A percentile compares a stretch with the other conserved stretches of the same genome.
These are phyloP conservation scores for Ascochyta rabiei DNA, from an alignment of 2,329 filamentous ascomycete genomes.

Conservation along the genomic window DNA sequence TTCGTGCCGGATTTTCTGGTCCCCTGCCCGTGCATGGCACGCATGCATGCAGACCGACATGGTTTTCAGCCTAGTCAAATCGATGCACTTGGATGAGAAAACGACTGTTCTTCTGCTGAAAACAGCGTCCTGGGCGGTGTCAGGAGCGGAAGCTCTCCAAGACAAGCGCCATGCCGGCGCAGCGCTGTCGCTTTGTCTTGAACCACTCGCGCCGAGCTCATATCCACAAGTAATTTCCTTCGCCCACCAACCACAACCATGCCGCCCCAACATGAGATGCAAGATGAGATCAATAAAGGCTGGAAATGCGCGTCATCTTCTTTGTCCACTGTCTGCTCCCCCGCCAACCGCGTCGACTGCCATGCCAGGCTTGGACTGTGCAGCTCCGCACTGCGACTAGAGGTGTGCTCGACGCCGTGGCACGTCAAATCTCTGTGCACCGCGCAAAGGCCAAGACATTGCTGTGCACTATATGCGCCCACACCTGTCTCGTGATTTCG, in stretches of 20 bases:
- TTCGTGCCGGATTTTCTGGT: slow-evolving; percentile 12
- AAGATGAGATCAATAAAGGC: slow-evolving; percentile 33
- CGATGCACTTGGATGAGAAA: slow-evolving; percentile 8
- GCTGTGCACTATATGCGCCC: background rate
- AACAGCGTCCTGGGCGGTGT: slow-evolving; percentile 15
- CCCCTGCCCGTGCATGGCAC: background rate
- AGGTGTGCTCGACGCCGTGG: slow-evolving; percentile 17
- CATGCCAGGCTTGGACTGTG: slow-evolving; percentile 19
- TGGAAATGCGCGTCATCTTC: slow-evolving; percentile 29
- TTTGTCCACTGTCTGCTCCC: slow-evolving; percentile 13
- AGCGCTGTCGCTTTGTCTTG: slow-evolving; percentile 22
- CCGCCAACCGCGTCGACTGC: slow-evolving; percentile 18
- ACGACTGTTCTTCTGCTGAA: background rate
- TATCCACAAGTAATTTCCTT: slow-evolving; percentile 41
- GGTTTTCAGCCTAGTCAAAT: background rate
- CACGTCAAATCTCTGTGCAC: slow-evolving; percentile 8
- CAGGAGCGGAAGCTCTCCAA: slow-evolving; percentile 23
- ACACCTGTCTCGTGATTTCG: background rate
- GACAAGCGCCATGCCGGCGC: slow-evolving; percentile 23
- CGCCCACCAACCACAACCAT: slow-evolving; percentile 28
- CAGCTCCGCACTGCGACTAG: slow-evolving; percentile 15
- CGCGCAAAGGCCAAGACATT: slow-evolving; percentile 4
- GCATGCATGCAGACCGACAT: background rate
- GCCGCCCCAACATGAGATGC: slow-evolving; percentile 17
- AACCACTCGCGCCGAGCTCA: slow-evolving; percentile 25